These are phyloP conservation scores for Urochloa ruziziensis DNA, from an alignment of 176 grass and related monocot species.

Conservation along the genomic window DNA sequence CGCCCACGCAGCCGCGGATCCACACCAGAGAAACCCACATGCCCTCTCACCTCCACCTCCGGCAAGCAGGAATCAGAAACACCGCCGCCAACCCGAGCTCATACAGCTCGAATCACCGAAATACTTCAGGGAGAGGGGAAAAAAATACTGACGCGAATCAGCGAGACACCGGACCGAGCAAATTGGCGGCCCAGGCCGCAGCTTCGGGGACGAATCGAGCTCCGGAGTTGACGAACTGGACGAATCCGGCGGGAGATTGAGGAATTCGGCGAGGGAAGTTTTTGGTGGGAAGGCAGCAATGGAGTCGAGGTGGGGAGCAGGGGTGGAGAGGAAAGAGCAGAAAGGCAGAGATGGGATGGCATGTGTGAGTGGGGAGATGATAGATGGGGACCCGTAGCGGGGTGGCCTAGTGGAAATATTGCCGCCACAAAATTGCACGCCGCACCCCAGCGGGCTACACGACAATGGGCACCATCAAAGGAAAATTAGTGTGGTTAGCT, in stretches of 20 bases:
- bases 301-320: slow-evolving; percentile 1
- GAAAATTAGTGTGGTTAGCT: not conserved
- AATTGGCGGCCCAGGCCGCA: not conserved
- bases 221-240: not conserved
- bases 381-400: slow-evolving; percentile 47
- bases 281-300: slow-evolving; percentile 29
- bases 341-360: not conserved
- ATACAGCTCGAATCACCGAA: slow-evolving; percentile 26
- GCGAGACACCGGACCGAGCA: not conserved
- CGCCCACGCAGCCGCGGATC: slow-evolving; percentile 81
- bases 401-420: not conserved
- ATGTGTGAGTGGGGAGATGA: slow-evolving; percentile 20
- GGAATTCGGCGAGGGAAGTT: slow-evolving; percentile 29
- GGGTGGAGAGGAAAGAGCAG: slow-evolving; percentile 39
- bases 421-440: slow-evolving; percentile 22
- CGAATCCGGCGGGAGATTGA: not conserved
- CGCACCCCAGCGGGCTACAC: slow-evolving; percentile 33
- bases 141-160: not conserved
- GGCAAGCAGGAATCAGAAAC: not conserved
- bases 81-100: slow-evolving; percentile 26
- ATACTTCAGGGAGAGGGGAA: not conserved
- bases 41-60: slow-evolving; percentile 31
- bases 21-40: slow-evolving; percentile 94
- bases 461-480: not conserved
- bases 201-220: slow-evolving; percentile 10